These are phyloP conservation scores for Rhodotorula toruloides DNA, from an alignment of 768 basidiomycete species.

Conservation along the genomic window DNA sequence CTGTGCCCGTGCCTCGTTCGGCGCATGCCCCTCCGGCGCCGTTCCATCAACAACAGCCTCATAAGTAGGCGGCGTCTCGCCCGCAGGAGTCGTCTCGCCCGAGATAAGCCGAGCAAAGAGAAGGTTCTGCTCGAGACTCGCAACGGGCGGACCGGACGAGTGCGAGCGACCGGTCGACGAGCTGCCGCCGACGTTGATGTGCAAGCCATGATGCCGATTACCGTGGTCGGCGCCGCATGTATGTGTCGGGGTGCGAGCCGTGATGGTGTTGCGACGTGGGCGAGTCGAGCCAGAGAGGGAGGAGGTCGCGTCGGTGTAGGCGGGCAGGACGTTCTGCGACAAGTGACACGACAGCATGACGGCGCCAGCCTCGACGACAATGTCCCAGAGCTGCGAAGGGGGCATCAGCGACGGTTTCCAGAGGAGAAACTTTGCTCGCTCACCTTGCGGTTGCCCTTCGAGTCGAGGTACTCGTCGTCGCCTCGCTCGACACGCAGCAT, in stretches of 20 bases:
- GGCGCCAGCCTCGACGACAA: conserved; percentile 62
- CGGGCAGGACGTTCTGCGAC: conserved; percentile 73
- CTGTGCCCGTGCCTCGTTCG: neutral
- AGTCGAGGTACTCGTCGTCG: conserved; percentile 61
- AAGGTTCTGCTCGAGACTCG: conserved; percentile 47
- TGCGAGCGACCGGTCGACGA: neutral
- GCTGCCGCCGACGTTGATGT: conserved; percentile 14
- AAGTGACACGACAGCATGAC: conserved; percentile 83
- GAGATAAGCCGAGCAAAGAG: conserved; percentile 75
- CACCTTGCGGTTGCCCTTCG: conserved; percentile 65
- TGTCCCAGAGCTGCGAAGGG: conserved; percentile 37
- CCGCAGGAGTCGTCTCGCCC: conserved; percentile 72
- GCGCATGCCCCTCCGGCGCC: neutral
- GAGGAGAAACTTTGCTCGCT: neutral
- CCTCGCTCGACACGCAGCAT: conserved; percentile 76
- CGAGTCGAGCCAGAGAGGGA: conserved; percentile 2
- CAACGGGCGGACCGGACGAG: conserved; percentile 37
- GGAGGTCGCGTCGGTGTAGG: conserved; percentile 51
- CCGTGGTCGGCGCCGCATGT: neutral
- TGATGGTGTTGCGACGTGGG: neutral
- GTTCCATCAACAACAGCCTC: conserved; percentile 41
- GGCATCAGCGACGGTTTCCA: neutral
- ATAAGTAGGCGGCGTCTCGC: conserved; percentile 82
- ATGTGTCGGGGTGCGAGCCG: neutral
- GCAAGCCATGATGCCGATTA: no score